Evolutionary conservation across 1,284 basidiomycete genomes (phyloP), one percentile per base, ranked within the genome.

Genomic region (Pseudozyma thailandica): DNA sequence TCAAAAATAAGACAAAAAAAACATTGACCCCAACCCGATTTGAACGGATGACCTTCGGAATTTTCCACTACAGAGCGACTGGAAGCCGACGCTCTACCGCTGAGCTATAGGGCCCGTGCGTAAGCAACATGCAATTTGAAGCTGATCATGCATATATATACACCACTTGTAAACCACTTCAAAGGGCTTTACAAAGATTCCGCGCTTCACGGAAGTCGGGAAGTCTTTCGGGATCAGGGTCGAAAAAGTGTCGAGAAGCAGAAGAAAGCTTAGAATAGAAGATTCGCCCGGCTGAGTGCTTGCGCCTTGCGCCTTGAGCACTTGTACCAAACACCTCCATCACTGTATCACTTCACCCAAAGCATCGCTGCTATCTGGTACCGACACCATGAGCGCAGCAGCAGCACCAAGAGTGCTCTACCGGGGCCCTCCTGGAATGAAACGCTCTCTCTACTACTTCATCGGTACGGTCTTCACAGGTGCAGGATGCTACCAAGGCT

Each of bases 11-110:
- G 15, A 64, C 48, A 53, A 57, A 44, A 37, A 33, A 35, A 45
- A 38, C 31, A 6, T 13, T 71, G 68, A 71, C 49, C 68, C 68
- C 68, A 51, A 65, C 68, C 61, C 54, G 68, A 62, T 61, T 71
- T 58, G 68, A 71, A 71, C 68, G 54, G 62, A 65, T 65, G 68
- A 58, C 68, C 68, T 71, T 71, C 46, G 68, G 68, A 71, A 71
- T 5, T 25, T 53, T 57, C 52, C 50, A 26, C 33, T 6, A 23
- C 20, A 50, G 48, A 50, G 35, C 42, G 38, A 50, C 61, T 64
- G 61, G 61, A 64, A 64, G 61, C 61, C 61, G 41, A 64, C 61
- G 61, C 61, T 64, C 61, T 58, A 64, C 63, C 56, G 52, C 56
- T 59, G 50, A 59, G 51, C 47, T 59, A 55, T 54, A 48, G 51